Evolutionary conservation across 73 alveolate species (phyloP), one percentile per base, ranked within the genome.

Genomic region (Paramecium tetraurelia): DNA sequence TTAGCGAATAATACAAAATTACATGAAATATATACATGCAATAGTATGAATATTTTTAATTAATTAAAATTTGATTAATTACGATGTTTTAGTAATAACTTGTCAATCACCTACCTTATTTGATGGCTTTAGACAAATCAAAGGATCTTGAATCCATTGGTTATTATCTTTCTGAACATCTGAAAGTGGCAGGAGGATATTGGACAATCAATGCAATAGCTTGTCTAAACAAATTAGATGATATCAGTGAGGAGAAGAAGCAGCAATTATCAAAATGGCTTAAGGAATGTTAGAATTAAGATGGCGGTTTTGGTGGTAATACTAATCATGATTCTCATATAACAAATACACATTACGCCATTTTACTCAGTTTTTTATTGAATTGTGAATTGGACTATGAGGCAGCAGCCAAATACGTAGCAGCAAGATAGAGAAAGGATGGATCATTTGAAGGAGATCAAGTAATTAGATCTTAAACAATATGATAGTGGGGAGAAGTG

Each of bases 261-360:
- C 93, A 92, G 31, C 95, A 95, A 58, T 90, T 95, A 72, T 90
- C 94, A 12, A 11, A 83, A 58, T 97, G 96, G 83, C 71, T 97
- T 59, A 75, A 86, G 59, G 93, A 93, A 24, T 96, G 99, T 58
- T 92, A 95, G 59, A 92, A 95, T 85, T 96, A 92, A 41, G 95
- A 93, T 86, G 99, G 99, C 3, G 99, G 99, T 10, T 95, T 96
- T 80, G 99, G 98, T 35, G 98, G 98, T 14, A 95, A 96, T 58
- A 85, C 96, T 11, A 95, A 96, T 12, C 99, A 97, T 92, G 99
- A 97, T 93, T 93, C 98, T 7, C 99, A 97, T 72, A 95, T 97
- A n/a, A 95, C 97, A 43, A 93, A 97, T 50, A 93, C 99, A 16
- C 98, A 96, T 83, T 97, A 97, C 95, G 98, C 99, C 44, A 46